A percentile compares a stretch with the other conserved stretches of the same genome.
phyloP scores from a whole-genome alignment of 371 early-diverging fungal genomes.

The Entomophthora muscae region DNA sequence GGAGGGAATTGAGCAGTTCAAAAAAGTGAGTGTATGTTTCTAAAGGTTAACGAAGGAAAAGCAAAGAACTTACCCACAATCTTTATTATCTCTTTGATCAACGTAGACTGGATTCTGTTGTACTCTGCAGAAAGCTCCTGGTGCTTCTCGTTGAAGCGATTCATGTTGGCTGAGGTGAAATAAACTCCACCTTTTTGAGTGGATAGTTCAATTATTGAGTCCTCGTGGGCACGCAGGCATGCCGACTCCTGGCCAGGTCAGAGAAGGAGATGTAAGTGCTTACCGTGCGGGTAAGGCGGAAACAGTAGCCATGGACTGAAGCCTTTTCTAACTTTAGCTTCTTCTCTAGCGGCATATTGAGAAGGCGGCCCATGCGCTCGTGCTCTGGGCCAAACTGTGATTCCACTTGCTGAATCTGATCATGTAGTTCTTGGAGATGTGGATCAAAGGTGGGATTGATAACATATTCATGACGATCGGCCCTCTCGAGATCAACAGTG shows the following conservation, averaged over 20 bases:
- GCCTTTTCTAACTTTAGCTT: slow-evolving; percentile 82
- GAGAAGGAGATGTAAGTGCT: too few species aligned
- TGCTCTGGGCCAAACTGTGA: slow-evolving; percentile 21
- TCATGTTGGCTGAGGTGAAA: slow-evolving; percentile 60
- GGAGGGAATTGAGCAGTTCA: slow-evolving; percentile 46
- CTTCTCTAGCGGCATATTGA: slow-evolving; percentile 64
- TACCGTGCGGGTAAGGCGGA: slow-evolving; percentile 66
- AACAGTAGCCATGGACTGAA: slow-evolving; percentile 62
- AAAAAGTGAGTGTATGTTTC: slow-evolving; percentile 67
- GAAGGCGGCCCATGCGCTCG: slow-evolving; percentile 28
- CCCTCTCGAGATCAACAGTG: slow-evolving; percentile 74
- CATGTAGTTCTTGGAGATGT: slow-evolving; percentile 40
- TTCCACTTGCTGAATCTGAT: slow-evolving; percentile 34
- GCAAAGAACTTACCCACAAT: slow-evolving; percentile 36
- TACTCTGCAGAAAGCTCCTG: slow-evolving; percentile 35
- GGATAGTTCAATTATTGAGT: slow-evolving; percentile 60
- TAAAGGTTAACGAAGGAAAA: slow-evolving; percentile 6
- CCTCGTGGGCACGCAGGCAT: slow-evolving; percentile 36
- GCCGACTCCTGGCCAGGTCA: slow-evolving; percentile 28
- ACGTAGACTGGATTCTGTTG: slow-evolving; percentile 36
- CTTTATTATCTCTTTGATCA: slow-evolving; percentile 72
- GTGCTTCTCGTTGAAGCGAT: slow-evolving; percentile 30
- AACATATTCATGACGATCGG: slow-evolving; percentile 75
- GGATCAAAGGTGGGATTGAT: slow-evolving; percentile 72
- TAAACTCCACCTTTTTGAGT: slow-evolving; percentile 81